These are phyloP conservation scores for Zoysia japonica DNA, from an alignment of 176 grass and related monocot species.

Conservation along the genomic window DNA sequence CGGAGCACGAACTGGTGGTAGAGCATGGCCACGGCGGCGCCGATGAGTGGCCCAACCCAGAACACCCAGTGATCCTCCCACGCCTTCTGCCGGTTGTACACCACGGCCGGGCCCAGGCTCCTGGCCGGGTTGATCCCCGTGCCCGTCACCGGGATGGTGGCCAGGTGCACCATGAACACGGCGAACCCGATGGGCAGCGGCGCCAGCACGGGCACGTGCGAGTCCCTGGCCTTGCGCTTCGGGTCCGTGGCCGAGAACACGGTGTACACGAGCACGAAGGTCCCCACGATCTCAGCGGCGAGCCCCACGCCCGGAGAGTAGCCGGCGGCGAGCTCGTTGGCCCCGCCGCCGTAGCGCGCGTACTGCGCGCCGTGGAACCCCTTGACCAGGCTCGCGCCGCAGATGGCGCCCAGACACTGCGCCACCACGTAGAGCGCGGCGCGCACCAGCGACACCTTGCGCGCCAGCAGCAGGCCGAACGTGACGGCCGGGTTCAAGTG, in stretches of 20 bases:
- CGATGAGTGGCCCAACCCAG: slow-evolving; percentile 40
- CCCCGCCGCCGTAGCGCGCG: slow-evolving; percentile 53
- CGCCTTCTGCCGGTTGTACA: slow-evolving; percentile 32
- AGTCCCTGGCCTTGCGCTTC: slow-evolving; percentile 67
- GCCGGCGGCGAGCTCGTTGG: slow-evolving; percentile 57
- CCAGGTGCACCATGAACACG: slow-evolving; percentile 42
- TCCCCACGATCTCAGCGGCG: slow-evolving; percentile 66
- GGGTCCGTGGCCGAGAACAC: slow-evolving; percentile 79
- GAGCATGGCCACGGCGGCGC: slow-evolving; percentile 18
- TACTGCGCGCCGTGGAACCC: slow-evolving; percentile 21
- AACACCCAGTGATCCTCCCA: slow-evolving; percentile 44
- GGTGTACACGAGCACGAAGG: slow-evolving; percentile 78
- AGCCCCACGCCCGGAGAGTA: slow-evolving; percentile 59
- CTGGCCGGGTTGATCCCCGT: slow-evolving; percentile 46
- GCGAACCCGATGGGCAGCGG: slow-evolving; percentile 45
- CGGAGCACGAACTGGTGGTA: slow-evolving; percentile 44
- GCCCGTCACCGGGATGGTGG: slow-evolving; percentile 44
- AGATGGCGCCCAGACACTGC: not conserved
- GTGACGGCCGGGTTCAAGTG: too few relatives aligned
- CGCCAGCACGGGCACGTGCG: slow-evolving; percentile 58
- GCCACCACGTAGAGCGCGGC: slow-evolving; percentile 37
- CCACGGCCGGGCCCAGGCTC: slow-evolving; percentile 29
- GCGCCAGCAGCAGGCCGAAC: not conserved
- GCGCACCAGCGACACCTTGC: slow-evolving; percentile 41
- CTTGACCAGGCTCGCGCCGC: slow-evolving; percentile 34